A percentile compares a stretch with the other conserved stretches of the same genome.
phyloP scores from a whole-genome alignment of 73 alveolate genomes.

The Strombidium stylifer region DNA sequence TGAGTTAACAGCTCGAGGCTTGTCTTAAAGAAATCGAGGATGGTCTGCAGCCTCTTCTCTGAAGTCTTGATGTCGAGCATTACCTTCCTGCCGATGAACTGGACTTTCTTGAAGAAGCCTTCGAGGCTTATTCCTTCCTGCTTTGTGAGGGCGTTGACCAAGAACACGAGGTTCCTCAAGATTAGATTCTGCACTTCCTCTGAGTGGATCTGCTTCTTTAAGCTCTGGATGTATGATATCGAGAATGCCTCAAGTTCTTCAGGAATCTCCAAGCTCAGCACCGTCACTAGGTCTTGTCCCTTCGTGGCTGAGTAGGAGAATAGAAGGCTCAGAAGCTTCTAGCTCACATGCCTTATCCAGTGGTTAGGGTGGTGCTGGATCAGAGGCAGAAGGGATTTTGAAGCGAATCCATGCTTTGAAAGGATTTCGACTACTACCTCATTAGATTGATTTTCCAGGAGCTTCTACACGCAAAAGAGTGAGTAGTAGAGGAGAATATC shows the following conservation, averaged over 20 bases:
- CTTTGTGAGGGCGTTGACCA: neutral
- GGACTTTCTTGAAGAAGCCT: neutral
- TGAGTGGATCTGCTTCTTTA: neutral
- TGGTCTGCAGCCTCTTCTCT: constrained; percentile 1
- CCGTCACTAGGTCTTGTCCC: neutral
- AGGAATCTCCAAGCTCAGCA: neutral
- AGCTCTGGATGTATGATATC: neutral
- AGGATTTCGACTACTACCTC: no score
- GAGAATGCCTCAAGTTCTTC: neutral
- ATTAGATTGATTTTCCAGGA: no score
- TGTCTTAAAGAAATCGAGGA: constrained; percentile 5
- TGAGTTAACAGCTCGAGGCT: neutral
- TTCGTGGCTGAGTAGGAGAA: no score
- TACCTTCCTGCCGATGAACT: constrained; percentile 19
- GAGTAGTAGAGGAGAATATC: no score
- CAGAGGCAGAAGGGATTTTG: neutral
- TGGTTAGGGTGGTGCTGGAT: neutral
- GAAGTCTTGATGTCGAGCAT: constrained; percentile 11
- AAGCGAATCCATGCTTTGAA: no score
- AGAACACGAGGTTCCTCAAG: neutral
- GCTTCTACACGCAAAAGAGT: no score
- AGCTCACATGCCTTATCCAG: neutral
- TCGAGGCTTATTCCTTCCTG: neutral
- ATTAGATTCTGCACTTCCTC: neutral
- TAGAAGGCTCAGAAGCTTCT: neutral